These are phyloP conservation scores for Colletotrichum chrysophilum DNA, from an alignment of 2,329 filamentous ascomycete species.

Conservation along the genomic window DNA sequence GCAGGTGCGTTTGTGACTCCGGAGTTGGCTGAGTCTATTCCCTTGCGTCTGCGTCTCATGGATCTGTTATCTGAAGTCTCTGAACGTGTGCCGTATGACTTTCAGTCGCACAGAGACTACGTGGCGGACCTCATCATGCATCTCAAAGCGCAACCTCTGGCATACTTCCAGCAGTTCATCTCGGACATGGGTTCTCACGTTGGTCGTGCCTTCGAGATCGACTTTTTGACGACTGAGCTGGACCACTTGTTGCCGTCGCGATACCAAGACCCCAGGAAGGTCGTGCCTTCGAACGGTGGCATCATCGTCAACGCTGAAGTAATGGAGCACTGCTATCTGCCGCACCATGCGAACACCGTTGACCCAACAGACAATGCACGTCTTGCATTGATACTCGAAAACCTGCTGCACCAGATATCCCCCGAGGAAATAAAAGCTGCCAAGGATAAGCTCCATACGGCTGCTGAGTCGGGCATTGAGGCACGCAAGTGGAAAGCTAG, in stretches of 20 bases:
- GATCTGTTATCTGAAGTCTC: slow-evolving; percentile 55
- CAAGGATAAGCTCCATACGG: slow-evolving; percentile 38
- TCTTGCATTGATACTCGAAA: slow-evolving; percentile 72
- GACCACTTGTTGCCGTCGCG: slow-evolving; percentile 47
- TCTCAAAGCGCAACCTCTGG: slow-evolving; percentile 62
- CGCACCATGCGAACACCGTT: slow-evolving; percentile 66
- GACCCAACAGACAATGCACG: slow-evolving; percentile 73
- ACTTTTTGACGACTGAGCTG: slow-evolving; percentile 37
- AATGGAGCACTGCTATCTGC: slow-evolving; percentile 66
- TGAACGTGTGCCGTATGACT: slow-evolving; percentile 48
- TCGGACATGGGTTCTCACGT: slow-evolving; percentile 22
- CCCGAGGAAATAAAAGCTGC: slow-evolving; percentile 36
- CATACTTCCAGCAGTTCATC: slow-evolving; percentile 62
- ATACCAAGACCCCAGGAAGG: slow-evolving; percentile 44
- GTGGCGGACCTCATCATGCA: slow-evolving; percentile 63
- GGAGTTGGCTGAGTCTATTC: slow-evolving; percentile 58
- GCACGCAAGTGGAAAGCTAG: slow-evolving; percentile 54
- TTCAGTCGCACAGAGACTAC: slow-evolving; percentile 53
- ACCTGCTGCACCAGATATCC: slow-evolving; percentile 61
- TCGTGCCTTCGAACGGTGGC: slow-evolving; percentile 38
- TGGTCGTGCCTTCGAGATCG: background rate
- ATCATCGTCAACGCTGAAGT: slow-evolving; percentile 50
- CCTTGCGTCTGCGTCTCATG: slow-evolving; percentile 68
- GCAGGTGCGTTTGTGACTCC: slow-evolving; percentile 38
- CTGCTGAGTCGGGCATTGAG: slow-evolving; percentile 50